These are phyloP conservation scores for Neofusicoccum parvum DNA, from an alignment of 2,329 filamentous ascomycete species.

Conservation along the genomic window DNA sequence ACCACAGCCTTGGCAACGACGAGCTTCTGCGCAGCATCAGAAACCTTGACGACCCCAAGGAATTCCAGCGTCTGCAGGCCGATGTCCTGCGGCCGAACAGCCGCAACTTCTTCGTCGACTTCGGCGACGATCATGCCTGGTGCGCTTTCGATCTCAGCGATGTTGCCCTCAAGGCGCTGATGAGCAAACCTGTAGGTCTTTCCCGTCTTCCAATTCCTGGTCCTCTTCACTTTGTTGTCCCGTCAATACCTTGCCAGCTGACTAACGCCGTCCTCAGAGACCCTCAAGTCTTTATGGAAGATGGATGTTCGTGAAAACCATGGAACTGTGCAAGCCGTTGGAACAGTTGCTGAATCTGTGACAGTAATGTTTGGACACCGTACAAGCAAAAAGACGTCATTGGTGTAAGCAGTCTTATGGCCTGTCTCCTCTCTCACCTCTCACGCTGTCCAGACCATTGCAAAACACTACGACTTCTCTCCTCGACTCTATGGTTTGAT, in stretches of 20 bases:
- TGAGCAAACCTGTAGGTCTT: slow-evolving; percentile 30
- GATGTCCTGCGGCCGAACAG: slow-evolving; percentile 46
- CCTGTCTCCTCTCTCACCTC: not conserved
- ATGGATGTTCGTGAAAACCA: slow-evolving; percentile 64
- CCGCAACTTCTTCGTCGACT: slow-evolving; percentile 67
- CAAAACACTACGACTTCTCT: slow-evolving; percentile 68
- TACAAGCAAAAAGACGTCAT: slow-evolving; percentile 61
- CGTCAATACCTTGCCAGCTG: not conserved
- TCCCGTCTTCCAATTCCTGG: slow-evolving; percentile 4
- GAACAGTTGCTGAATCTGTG: not conserved
- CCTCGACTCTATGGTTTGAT: slow-evolving; percentile 66
- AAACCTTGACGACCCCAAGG: slow-evolving; percentile 56
- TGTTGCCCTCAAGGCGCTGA: slow-evolving; percentile 36
- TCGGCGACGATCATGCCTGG: slow-evolving; percentile 57
- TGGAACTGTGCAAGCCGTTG: not conserved
- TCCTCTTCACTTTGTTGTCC: not conserved
- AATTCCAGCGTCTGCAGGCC: slow-evolving; percentile 50
- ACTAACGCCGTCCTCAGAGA: slow-evolving; percentile 35
- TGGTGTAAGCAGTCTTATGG: slow-evolving; percentile 34
- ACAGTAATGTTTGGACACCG: slow-evolving; percentile 71
- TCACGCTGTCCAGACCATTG: slow-evolving; percentile 46
- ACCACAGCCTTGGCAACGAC: slow-evolving; percentile 36
- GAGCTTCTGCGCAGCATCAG: slow-evolving; percentile 46
- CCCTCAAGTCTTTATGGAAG: slow-evolving; percentile 58
- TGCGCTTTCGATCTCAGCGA: slow-evolving; percentile 58